A percentile compares a stretch with the other conserved stretches of the same genome.
Conservation (phyloP, 2,329 filamentous ascomycete species). For the Apiospora malaysiana region DNA sequence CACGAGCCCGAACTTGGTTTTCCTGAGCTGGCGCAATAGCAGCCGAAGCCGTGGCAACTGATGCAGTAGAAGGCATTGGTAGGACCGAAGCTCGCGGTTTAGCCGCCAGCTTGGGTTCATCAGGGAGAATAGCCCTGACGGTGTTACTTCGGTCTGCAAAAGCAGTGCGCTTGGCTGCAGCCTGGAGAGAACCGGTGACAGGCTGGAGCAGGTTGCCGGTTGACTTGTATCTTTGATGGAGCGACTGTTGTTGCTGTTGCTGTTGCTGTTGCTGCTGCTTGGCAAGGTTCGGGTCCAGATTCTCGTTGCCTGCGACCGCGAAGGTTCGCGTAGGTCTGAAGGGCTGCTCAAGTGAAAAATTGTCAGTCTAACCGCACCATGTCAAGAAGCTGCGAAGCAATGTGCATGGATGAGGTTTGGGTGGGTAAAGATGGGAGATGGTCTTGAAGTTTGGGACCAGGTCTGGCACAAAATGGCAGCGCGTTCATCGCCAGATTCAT, state of each 20-base stretch:
- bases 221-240: constrained; percentile 86
- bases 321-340: constrained; percentile 67
- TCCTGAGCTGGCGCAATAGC: constrained; percentile 49
- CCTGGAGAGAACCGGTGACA: constrained; percentile 62
- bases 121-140: constrained; percentile 35
- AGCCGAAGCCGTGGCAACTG: constrained; percentile 20
- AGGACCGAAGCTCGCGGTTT: constrained; percentile 35
- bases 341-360: constrained; percentile 57
- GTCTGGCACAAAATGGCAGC: background rate
- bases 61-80: constrained; percentile 31
- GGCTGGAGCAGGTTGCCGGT: constrained; percentile 63
- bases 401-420: background rate
- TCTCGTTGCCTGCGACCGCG: constrained; percentile 73
- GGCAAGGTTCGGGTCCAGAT: constrained; percentile 53
- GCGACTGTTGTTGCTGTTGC: too few relatives aligned
- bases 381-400: background rate
- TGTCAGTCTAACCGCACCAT: background rate
- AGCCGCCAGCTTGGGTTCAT: constrained; percentile 38
- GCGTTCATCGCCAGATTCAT: background rate
- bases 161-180: constrained; percentile 74
- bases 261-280: constrained; percentile 53
- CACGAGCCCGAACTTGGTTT: constrained; percentile 41
- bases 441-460: background rate
- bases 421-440: constrained; percentile 12
- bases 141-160: constrained; percentile 85